Conservation (phyloP, 1,139 yeast species). For the Citeromyces hawaiiensis region DNA sequence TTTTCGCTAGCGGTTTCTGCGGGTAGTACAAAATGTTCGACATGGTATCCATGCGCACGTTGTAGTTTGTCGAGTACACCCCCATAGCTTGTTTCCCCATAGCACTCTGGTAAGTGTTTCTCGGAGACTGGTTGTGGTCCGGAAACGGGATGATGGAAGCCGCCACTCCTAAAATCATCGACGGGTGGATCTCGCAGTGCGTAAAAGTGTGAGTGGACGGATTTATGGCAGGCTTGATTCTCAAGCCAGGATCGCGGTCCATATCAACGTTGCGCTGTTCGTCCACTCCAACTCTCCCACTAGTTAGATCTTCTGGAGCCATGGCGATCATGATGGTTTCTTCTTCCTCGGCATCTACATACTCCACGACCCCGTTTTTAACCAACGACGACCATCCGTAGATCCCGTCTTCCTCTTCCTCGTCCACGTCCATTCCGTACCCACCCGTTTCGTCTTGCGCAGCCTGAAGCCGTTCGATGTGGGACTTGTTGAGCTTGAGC, state of each 20-base stretch:
- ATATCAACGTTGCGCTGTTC: constrained; percentile 27
- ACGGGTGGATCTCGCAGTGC: constrained; percentile 98
- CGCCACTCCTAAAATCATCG: constrained; percentile 97
- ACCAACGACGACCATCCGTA: constrained; percentile 83
- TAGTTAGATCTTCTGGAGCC: constrained; percentile 93
- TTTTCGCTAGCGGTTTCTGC: constrained; percentile 97
- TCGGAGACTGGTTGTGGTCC: constrained; percentile 98
- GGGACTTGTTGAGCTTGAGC: constrained; percentile 72
- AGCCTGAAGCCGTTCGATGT: constrained; percentile 56
- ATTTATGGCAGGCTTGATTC: constrained; percentile 49
- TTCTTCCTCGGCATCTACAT: constrained; percentile 95
- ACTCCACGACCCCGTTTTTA: constrained; percentile 79
- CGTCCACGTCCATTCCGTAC: constrained; percentile 18
- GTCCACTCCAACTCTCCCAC: constrained; percentile 36
- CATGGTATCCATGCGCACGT: constrained; percentile 99
- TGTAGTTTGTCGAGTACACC: constrained; percentile 90
- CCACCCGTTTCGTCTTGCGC: constrained; percentile 23
- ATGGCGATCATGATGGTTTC: constrained; percentile 97
- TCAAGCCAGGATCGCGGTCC: constrained; percentile 66
- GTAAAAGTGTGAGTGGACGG: constrained; percentile 73
- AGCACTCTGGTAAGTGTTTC: constrained; percentile 98
- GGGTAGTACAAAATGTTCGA: constrained; percentile 95
- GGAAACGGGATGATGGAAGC: constrained; percentile 99
- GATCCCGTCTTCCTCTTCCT: constrained; percentile 40
- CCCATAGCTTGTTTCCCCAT: constrained; percentile 99